Percentiles rank a stretch among this genome's conserved stretches.
Conservation (phyloP, 2,329 filamentous ascomycete genomes). For the Aureobasidium sp. region DNA sequence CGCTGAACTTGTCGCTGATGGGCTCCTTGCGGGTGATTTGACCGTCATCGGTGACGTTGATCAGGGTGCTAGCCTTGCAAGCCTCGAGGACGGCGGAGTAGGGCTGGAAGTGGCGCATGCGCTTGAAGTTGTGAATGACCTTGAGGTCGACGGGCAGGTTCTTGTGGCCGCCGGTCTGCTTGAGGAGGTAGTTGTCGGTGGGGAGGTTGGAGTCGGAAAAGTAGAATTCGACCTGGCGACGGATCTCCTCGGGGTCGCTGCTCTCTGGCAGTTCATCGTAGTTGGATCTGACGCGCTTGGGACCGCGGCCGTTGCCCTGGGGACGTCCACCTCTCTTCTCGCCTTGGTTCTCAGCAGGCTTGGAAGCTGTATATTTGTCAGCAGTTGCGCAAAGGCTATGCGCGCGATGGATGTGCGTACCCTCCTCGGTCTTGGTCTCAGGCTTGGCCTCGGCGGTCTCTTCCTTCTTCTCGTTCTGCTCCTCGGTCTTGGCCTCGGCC, state of each 20-base stretch:
- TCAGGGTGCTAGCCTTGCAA: conserved; percentile 63
- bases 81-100: conserved; percentile 76
- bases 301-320: not conserved
- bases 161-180: conserved; percentile 63
- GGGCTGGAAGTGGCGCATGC: conserved; percentile 91
- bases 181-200: conserved; percentile 79
- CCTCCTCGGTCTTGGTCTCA: conserved; percentile 2
- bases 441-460: not conserved
- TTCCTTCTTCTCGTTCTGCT: conserved; percentile 12
- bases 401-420: not conserved
- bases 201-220: conserved; percentile 87
- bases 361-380: not conserved
- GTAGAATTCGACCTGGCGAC: conserved; percentile 93
- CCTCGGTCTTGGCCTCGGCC: conserved; percentile 13
- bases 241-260: conserved; percentile 70
- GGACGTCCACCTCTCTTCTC: conserved; percentile 11
- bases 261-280: conserved; percentile 52
- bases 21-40: conserved; percentile 69
- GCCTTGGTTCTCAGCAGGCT: conserved; percentile 4
- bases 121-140: conserved; percentile 77
- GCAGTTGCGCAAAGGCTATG: not conserved
- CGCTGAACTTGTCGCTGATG: conserved; percentile 42
- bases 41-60: conserved; percentile 67
- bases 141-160: conserved; percentile 76
- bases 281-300: conserved; percentile 18